Evolutionary conservation across 768 basidiomycete species (phyloP), one percentile per base, ranked within the genome.

Genomic region (Trametes coccinea): DNA sequence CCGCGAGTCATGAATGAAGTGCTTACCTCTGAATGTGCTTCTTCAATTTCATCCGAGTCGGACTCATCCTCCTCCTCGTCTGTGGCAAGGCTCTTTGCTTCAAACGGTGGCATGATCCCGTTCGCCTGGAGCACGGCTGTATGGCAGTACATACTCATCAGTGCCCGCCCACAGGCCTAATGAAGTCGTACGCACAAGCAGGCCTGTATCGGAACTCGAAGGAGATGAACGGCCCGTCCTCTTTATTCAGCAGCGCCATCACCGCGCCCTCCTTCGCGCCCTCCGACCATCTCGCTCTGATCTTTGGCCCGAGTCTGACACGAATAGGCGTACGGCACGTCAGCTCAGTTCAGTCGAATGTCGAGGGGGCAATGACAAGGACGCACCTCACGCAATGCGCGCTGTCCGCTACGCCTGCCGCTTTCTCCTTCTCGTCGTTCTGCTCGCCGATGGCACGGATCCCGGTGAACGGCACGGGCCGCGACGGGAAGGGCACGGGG

Each of bases 181-280:
- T 22, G 22, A 22, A 22, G 22, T 22, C 22, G 22, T 22, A 22
- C 22, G 22, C 22, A 22, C 22, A 22, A 22, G 48, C 27, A 39
- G 63, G 63, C 37, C 52, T 46, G 27, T 65, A 65, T 16, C 43
- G 56, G 56, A 65, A 65, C 43, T 54, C 53, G 48, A 65, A 65
- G 14, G 45, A 39, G 6, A 56, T 39, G 34, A 49, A 61, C 4
- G 64, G 64, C 8, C 40, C 30, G 10, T 45, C 43, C 16, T 9
- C 30, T 30, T 46, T 45, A 47, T 58, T 55, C 45, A 65, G 37
- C 29, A 46, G 34, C 34, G 34, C 34, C 6, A 37, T 37, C 34
- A 37, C 34, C 34, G 6, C 34, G 34, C 6, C 34, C 34, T 37
- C 34, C 34, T 37, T 37, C 34, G 34, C 34, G 34, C 11, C 11